Conservation (phyloP, 441 rosid species). For the Syzygium syzygioides region DNA sequence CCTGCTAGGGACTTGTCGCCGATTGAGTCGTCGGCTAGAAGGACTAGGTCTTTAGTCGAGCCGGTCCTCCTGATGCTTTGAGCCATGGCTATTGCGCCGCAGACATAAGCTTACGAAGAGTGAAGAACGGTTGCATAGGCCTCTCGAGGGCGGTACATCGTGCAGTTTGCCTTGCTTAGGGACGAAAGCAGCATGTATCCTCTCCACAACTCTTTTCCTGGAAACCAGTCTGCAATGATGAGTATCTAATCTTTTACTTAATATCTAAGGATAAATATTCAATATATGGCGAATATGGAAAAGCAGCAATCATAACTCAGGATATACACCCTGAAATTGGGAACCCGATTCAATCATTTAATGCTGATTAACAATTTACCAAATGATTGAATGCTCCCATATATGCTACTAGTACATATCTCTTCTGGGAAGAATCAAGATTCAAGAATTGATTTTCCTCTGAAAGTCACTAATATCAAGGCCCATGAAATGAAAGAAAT, state of each 20-base stretch:
- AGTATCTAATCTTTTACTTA: not conserved
- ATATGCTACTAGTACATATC: not conserved
- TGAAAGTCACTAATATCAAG: not conserved
- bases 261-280: not conserved
- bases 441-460: not conserved
- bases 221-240: not conserved
- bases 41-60: conserved; percentile 43
- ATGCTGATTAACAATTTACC: not conserved
- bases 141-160: conserved; percentile 13
- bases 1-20: conserved; percentile 30
- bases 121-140: conserved; percentile 76
- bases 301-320: not conserved
- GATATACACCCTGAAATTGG: not conserved
- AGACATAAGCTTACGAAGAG: conserved; percentile 68
- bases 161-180: not conserved
- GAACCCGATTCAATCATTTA: not conserved
- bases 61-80: conserved; percentile 52
- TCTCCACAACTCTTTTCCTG: conserved; percentile 28
- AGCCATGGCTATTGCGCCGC: conserved; percentile 72
- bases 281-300: not conserved
- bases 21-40: conserved; percentile 57
- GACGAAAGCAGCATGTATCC: not conserved
- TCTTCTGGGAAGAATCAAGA: not conserved
- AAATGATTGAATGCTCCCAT: not conserved
- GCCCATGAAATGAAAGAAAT: not conserved